These are phyloP conservation scores for Exophiala sp. DNA, from an alignment of 2,329 filamentous ascomycete genomes.

Conservation along the genomic window DNA sequence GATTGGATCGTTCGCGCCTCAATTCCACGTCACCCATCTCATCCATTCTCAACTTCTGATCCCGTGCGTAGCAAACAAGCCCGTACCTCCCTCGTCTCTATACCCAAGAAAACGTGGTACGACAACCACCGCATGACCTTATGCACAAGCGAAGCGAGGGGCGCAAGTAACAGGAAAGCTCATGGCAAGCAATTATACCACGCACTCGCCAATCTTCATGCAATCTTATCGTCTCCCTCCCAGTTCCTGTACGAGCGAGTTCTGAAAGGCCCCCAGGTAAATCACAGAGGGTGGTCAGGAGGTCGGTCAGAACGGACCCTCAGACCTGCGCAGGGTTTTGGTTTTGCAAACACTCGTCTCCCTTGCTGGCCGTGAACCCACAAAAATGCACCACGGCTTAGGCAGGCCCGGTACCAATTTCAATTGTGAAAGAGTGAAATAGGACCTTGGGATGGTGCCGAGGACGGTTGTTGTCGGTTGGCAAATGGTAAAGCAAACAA, in stretches of 20 bases:
- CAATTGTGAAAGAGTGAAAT: background rate
- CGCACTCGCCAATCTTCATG: constrained; percentile 19
- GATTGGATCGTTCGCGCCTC: constrained; percentile 24
- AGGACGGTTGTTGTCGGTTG: constrained; percentile 6
- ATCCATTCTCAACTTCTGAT: constrained; percentile 25
- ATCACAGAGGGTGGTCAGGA: constrained; percentile 11
- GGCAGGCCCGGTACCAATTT: constrained; percentile 7
- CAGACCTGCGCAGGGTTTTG: constrained; percentile 10
- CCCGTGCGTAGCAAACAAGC: constrained; percentile 13
- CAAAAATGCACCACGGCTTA: constrained; percentile 15
- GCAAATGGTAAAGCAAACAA: constrained; percentile 18
- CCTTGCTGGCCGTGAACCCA: constrained; percentile 9
- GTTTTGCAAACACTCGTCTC: constrained; percentile 5
- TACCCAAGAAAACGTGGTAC: constrained; percentile 24
- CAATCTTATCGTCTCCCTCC: constrained; percentile 16
- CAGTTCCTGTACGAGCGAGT: constrained; percentile 5
- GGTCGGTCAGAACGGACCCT: background rate
- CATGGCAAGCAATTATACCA: constrained; percentile 21
- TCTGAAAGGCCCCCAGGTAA: constrained; percentile 9
- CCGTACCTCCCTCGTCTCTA: constrained; percentile 25
- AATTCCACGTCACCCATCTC: constrained; percentile 25
- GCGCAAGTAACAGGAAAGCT: constrained; percentile 21
- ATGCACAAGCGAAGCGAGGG: constrained; percentile 9
- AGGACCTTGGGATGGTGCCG: background rate
- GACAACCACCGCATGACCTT: constrained; percentile 24